Conservation (phyloP, 805 yeast genomes). For the Candida cerambycidarum region DNA sequence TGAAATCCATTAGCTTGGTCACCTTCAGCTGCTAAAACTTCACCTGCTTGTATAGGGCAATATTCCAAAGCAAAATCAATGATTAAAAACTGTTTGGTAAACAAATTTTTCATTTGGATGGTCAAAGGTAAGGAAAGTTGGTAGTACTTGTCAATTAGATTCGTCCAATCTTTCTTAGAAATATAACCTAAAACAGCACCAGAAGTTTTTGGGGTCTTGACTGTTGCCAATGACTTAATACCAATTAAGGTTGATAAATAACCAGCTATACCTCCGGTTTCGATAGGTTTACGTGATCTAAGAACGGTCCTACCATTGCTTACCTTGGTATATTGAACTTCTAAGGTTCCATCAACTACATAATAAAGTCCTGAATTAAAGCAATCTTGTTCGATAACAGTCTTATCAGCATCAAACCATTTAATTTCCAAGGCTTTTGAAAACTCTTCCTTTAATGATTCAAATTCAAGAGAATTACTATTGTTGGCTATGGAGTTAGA, state of each 20-base stretch:
- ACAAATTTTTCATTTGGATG: slow-evolving; percentile 60
- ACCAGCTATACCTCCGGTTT: slow-evolving; percentile 84
- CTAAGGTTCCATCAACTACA: slow-evolving; percentile 75
- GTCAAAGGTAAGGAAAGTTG: slow-evolving; percentile 78
- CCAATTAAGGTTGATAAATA: slow-evolving; percentile 81
- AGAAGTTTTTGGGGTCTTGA: slow-evolving; percentile 55
- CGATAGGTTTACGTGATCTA: slow-evolving; percentile 54
- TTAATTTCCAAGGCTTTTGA: slow-evolving; percentile 59
- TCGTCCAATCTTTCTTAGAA: slow-evolving; percentile 60
- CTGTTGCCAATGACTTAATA: slow-evolving; percentile 70
- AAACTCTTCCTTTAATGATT: slow-evolving; percentile 47
- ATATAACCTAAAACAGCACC: slow-evolving; percentile 67
- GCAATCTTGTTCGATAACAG: slow-evolving; percentile 62
- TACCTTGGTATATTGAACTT: slow-evolving; percentile 38
- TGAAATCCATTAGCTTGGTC: slow-evolving; percentile 90
- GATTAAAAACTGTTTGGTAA: slow-evolving; percentile 66
- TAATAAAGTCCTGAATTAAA: slow-evolving; percentile 75
- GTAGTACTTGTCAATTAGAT: slow-evolving; percentile 72
- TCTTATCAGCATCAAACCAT: slow-evolving; percentile 51
- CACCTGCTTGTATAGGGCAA: slow-evolving; percentile 90
- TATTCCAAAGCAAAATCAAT: slow-evolving; percentile 93
- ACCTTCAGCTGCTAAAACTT: slow-evolving; percentile 73
- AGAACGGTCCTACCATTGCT: slow-evolving; percentile 6
- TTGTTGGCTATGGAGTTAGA: slow-evolving; percentile 5
- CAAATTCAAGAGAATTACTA: slow-evolving; percentile 7